Conservation (phyloP, 768 basidiomycete species). For the Amanita polypyramis region DNA sequence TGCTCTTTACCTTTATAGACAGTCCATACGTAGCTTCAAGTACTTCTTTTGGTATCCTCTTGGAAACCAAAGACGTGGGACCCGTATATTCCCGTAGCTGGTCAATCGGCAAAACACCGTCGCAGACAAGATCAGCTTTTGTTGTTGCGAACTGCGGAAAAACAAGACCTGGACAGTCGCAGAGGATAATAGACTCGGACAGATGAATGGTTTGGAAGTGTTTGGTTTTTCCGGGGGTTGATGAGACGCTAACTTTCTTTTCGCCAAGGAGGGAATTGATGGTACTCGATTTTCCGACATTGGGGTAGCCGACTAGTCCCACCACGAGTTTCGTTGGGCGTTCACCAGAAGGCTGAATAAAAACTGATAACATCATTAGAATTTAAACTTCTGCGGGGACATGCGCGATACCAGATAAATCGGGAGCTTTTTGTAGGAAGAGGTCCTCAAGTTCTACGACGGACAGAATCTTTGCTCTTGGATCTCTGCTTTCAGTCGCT, state of each 20-base stretch:
- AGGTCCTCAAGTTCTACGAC: slow-evolving; percentile 84
- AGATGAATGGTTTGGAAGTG: slow-evolving; percentile 98
- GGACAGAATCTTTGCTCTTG: slow-evolving; percentile 66
- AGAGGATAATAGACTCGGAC: slow-evolving; percentile 78
- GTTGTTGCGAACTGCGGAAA: slow-evolving; percentile 98
- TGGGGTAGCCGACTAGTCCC: slow-evolving; percentile 95
- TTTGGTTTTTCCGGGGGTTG: slow-evolving; percentile 97
- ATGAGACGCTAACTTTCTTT: slow-evolving; percentile 96
- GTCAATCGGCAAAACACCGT: slow-evolving; percentile 95
- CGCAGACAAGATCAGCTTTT: slow-evolving; percentile 91
- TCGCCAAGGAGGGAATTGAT: slow-evolving; percentile 94
- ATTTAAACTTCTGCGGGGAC: neutral
- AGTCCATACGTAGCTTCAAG: slow-evolving; percentile 90
- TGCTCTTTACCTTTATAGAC: slow-evolving; percentile 45
- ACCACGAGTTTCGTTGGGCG: slow-evolving; percentile 59
- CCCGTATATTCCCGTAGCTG: slow-evolving; percentile 92
- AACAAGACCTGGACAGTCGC: slow-evolving; percentile 96
- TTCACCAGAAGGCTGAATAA: slow-evolving; percentile 46
- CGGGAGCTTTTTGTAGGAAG: slow-evolving; percentile 63
- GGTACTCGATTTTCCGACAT: slow-evolving; percentile 97
- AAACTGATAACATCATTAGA: slow-evolving; percentile 33
- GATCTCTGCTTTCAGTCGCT: slow-evolving; percentile 39
- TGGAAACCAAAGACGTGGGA: slow-evolving; percentile 66
- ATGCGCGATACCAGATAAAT: slow-evolving; percentile 44
- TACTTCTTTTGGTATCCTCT: slow-evolving; percentile 70